Conservation (phyloP, 2,329 filamentous ascomycete genomes). For the Simplicillium sp. region DNA sequence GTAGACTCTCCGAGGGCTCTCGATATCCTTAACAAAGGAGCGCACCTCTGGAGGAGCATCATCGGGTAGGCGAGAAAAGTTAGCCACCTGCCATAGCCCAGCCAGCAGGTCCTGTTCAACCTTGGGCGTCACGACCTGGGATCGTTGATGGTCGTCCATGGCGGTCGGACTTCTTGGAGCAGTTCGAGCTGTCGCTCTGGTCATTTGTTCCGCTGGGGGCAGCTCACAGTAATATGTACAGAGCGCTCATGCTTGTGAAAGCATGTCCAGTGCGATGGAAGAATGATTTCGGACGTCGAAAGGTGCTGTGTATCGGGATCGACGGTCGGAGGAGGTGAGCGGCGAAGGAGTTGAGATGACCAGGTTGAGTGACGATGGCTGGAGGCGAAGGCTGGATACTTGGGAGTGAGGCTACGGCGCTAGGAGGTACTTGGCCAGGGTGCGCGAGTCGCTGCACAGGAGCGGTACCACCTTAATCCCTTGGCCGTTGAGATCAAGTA, state of each 20-base stretch:
- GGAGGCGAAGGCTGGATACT: too few species aligned
- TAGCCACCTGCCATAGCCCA: conserved; percentile 52
- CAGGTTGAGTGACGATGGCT: too few species aligned
- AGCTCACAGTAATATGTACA: not conserved
- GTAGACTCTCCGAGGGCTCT: conserved; percentile 53
- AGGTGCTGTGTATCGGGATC: too few species aligned
- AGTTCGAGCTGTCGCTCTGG: not conserved
- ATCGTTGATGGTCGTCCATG: not conserved
- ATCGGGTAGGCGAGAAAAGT: conserved; percentile 47
- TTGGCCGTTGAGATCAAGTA: not conserved
- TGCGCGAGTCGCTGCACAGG: too few species aligned
- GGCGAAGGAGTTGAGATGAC: too few species aligned
- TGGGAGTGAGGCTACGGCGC: too few species aligned
- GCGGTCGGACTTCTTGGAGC: not conserved
- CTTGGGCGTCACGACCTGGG: conserved; percentile 10
- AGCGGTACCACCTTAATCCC: not conserved
- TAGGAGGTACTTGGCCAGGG: too few species aligned
- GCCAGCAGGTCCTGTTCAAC: conserved; percentile 40
- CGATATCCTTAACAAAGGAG: conserved; percentile 45
- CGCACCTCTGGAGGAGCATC: conserved; percentile 52
- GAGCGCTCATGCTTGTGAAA: too few species aligned
- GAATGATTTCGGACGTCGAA: too few species aligned
- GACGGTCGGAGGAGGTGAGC: too few species aligned
- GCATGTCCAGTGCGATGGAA: too few species aligned
- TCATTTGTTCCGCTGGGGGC: not conserved